These are phyloP conservation scores for Mucor ambiguus DNA, from an alignment of 371 early-diverging fungal genomes.

Conservation along the genomic window DNA sequence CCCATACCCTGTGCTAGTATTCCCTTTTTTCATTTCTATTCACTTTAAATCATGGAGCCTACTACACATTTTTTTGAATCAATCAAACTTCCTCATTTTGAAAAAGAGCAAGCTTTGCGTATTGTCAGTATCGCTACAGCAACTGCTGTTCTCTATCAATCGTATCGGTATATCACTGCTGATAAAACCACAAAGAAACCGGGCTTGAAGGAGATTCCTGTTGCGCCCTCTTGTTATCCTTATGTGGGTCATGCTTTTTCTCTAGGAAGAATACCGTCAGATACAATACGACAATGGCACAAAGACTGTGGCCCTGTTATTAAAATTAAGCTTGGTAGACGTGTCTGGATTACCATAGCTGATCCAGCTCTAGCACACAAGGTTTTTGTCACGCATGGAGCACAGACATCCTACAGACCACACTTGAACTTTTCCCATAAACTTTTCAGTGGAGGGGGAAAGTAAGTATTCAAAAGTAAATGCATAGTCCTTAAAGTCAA, in stretches of 20 bases:
- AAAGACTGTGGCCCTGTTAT: constrained; percentile 19
- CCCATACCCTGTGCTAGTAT: background rate
- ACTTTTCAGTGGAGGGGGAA: background rate
- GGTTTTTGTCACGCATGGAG: constrained; percentile 14
- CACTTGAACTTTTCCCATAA: background rate
- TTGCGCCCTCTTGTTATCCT: constrained; percentile 8
- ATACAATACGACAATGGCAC: constrained; percentile 17
- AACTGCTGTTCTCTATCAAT: background rate
- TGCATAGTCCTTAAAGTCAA: background rate
- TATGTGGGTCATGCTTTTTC: constrained; percentile 14
- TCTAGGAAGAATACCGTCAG: constrained; percentile 6
- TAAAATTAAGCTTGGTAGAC: constrained; percentile 11
- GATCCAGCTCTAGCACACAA: constrained; percentile 22
- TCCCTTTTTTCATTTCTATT: no score
- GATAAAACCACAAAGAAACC: background rate
- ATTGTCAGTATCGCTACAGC: constrained; percentile 4
- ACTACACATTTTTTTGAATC: background rate
- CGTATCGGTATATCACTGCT: background rate
- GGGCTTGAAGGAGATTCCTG: constrained; percentile 8
- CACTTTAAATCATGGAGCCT: background rate
- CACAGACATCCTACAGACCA: constrained; percentile 10
- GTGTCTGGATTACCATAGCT: constrained; percentile 15
- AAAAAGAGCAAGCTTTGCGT: background rate
- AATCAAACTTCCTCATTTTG: background rate
- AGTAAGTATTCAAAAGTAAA: background rate